phyloP scores from a whole-genome alignment of 2,329 filamentous ascomycete species.

The Xylogone sp. region DNA sequence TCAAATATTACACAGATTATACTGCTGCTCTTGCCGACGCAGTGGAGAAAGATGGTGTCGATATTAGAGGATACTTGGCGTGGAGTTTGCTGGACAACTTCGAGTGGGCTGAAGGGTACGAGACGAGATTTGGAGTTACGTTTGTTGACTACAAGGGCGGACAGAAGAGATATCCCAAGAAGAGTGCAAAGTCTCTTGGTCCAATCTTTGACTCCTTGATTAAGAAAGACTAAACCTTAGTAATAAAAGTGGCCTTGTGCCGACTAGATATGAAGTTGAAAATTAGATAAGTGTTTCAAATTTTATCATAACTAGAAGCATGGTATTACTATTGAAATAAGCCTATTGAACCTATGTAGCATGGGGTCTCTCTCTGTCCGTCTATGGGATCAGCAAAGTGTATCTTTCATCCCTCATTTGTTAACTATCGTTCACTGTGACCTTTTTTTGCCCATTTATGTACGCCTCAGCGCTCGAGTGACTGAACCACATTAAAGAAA shows the following conservation, averaged over 20 bases:
- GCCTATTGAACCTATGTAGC: background rate
- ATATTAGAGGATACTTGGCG: slow-evolving; percentile 76
- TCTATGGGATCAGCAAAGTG: background rate
- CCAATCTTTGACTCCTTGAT: slow-evolving; percentile 69
- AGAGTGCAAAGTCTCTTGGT: slow-evolving; percentile 71
- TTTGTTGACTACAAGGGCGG: slow-evolving; percentile 78
- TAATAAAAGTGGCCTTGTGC: background rate
- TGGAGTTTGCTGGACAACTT: slow-evolving; percentile 76
- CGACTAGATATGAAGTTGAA: no score
- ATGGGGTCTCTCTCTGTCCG: background rate
- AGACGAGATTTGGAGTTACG: slow-evolving; percentile 79
- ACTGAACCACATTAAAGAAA: no score
- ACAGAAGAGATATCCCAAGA: slow-evolving; percentile 79
- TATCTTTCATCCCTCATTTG: no score
- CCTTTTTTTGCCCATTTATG: no score
- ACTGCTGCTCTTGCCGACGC: slow-evolving; percentile 74
- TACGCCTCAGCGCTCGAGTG: no score
- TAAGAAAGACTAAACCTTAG: slow-evolving; percentile 44
- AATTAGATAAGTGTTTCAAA: no score
- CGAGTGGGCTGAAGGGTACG: slow-evolving; percentile 71
- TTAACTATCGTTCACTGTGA: no score
- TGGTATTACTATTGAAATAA: background rate
- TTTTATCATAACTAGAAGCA: no score
- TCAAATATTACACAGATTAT: slow-evolving; percentile 75
- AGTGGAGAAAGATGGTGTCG: slow-evolving; percentile 66